Percentiles rank a stretch among this genome's conserved stretches.
Evolutionary conservation across 1,139 yeast genomes (phyloP).

Genomic region (Trichomonascaceae sp.): DNA sequence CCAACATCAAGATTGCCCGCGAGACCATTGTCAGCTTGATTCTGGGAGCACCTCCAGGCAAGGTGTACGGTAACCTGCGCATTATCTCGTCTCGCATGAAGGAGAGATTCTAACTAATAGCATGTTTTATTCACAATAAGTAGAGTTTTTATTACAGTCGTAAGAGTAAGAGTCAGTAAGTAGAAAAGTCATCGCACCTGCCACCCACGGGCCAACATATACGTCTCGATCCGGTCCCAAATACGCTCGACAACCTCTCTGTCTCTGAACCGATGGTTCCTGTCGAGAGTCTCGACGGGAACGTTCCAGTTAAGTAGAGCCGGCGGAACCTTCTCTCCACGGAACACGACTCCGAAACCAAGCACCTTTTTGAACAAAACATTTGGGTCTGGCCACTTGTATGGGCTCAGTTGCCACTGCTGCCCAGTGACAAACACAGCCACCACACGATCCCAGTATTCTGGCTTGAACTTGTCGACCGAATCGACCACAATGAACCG

Average conservation of each 20-base stretch:
- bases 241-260: conserved; percentile 72
- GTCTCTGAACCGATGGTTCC: conserved; percentile 77
- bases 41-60: conserved; percentile 97
- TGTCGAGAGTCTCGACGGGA: conserved; percentile 59
- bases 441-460: conserved; percentile 88
- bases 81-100: conserved; percentile 95
- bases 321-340: conserved; percentile 69
- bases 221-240: conserved; percentile 45
- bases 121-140: too few relatives aligned
- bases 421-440: conserved; percentile 97
- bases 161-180: too few relatives aligned
- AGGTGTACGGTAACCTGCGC: conserved; percentile 92
- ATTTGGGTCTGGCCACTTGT: conserved; percentile 73
- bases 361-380: conserved; percentile 68
- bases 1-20: conserved; percentile 94
- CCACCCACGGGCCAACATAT: conserved; percentile 10
- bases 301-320: conserved; percentile 83
- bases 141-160: too few relatives aligned
- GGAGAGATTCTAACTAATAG: conserved; percentile 56
- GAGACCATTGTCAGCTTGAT: conserved; percentile 90
- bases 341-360: conserved; percentile 68
- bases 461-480: conserved; percentile 85
- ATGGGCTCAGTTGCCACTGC: conserved; percentile 87
- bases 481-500: conserved; percentile 75
- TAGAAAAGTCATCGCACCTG: too few relatives aligned